Evolutionary conservation across 1,284 basidiomycete genomes (phyloP).

Genomic region (Cerioporus squamosus): DNA sequence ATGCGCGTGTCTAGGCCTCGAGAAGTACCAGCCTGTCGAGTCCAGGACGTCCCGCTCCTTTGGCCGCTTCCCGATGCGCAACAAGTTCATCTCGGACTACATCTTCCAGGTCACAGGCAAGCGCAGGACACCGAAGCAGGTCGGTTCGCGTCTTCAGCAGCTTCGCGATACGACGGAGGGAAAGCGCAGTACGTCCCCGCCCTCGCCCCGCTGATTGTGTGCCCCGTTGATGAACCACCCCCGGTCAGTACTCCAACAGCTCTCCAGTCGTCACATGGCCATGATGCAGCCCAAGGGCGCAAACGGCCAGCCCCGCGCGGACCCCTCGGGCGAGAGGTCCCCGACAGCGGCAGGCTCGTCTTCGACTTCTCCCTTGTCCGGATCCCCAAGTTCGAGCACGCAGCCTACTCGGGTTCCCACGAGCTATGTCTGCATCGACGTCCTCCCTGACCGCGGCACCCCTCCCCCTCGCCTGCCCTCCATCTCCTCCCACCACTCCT

Average conservation of each 20-base stretch:
- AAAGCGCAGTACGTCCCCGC: slow-evolving; percentile 51
- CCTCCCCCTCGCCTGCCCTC: slow-evolving; percentile 24
- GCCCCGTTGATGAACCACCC: background rate
- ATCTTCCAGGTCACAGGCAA: slow-evolving; percentile 68
- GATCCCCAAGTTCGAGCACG: slow-evolving; percentile 25
- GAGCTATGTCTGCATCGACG: slow-evolving; percentile 32
- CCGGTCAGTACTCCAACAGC: slow-evolving; percentile 26
- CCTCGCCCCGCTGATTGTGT: background rate
- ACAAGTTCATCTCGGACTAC: slow-evolving; percentile 77
- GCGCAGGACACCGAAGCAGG: slow-evolving; percentile 71
- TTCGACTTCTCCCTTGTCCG: slow-evolving; percentile 28
- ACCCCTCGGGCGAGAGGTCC: slow-evolving; percentile 19
- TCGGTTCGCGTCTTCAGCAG: slow-evolving; percentile 76
- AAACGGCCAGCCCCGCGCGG: slow-evolving; percentile 11
- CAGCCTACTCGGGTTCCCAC: slow-evolving; percentile 21
- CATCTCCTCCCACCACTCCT: slow-evolving; percentile 14
- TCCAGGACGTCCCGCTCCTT: slow-evolving; percentile 71
- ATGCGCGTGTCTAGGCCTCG: slow-evolving; percentile 49
- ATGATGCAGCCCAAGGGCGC: slow-evolving; percentile 29
- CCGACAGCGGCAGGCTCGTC: slow-evolving; percentile 13
- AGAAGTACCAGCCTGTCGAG: slow-evolving; percentile 73
- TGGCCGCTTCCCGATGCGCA: slow-evolving; percentile 75
- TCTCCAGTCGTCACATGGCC: slow-evolving; percentile 36
- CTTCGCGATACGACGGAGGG: slow-evolving; percentile 71
- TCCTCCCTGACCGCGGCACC: slow-evolving; percentile 29